Conservation (phyloP, 2,329 filamentous ascomycete species). For the Lecanosticta acicola region DNA sequence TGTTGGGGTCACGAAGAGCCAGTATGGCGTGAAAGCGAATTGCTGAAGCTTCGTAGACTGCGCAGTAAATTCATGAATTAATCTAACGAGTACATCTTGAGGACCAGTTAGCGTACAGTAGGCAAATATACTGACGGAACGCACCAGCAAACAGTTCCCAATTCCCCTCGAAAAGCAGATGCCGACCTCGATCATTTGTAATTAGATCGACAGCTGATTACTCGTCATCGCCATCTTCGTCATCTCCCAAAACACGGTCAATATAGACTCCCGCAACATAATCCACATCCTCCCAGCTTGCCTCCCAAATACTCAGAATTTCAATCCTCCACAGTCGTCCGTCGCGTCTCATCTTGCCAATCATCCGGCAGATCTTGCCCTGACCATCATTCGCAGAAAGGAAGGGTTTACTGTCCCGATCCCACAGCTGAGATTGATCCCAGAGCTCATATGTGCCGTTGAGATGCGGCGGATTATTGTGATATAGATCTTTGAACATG, state of each 20-base stretch:
- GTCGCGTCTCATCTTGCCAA: conserved; percentile 46
- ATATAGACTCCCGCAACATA: conserved; percentile 44
- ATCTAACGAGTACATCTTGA: too few species aligned
- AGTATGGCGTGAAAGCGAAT: too few species aligned
- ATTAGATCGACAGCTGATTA: background rate
- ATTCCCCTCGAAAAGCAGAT: too few species aligned
- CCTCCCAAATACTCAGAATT: conserved; percentile 49
- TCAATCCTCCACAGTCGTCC: conserved; percentile 40
- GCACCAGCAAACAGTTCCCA: too few species aligned
- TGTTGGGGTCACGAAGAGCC: too few species aligned
- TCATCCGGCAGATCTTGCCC: conserved; percentile 42
- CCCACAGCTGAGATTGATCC: conserved; percentile 41
- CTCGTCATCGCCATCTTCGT: background rate
- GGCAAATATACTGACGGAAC: too few species aligned
- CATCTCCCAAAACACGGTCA: conserved; percentile 4
- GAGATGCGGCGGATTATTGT: conserved; percentile 52
- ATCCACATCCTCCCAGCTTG: conserved; percentile 50
- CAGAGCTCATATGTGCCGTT: conserved; percentile 45
- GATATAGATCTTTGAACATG: conserved; percentile 58
- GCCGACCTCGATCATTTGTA: background rate
- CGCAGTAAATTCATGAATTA: too few species aligned
- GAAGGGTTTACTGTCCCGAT: conserved; percentile 41
- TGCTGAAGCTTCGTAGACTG: too few species aligned
- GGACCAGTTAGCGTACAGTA: too few species aligned
- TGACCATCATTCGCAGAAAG: conserved; percentile 26